Evolutionary conservation across 257 asterid genomes (phyloP).

Genomic region (Anisodus tanguticus): DNA sequence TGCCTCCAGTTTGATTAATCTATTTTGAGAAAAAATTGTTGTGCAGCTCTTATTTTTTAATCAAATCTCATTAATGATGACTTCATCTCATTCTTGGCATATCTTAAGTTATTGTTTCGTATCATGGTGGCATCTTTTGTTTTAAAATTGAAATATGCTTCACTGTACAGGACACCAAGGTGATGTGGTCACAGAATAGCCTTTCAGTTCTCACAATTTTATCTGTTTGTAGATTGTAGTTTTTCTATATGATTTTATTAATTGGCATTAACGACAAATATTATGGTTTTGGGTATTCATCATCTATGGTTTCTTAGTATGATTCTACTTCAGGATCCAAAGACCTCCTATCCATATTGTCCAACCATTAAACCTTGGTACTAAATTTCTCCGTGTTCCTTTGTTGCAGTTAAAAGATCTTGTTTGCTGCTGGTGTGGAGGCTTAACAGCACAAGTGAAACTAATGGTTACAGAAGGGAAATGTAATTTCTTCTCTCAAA

Average conservation of each 20-base stretch:
- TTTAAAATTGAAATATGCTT: conserved; percentile 8
- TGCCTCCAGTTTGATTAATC: background rate
- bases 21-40: background rate
- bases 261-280: background rate
- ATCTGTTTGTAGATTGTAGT: conserved; percentile 8
- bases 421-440: conserved; percentile 29
- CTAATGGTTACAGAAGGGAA: conserved; percentile 34
- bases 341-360: background rate
- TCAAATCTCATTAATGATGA: background rate
- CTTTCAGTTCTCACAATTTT: background rate
- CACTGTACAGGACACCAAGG: background rate
- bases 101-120: background rate
- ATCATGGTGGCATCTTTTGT: background rate
- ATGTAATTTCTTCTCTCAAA: conserved; percentile 30
- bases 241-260: background rate
- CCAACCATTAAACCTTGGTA: background rate
- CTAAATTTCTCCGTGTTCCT: background rate
- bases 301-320: background rate
- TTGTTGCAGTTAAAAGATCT: conserved; percentile 39
- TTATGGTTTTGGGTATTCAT: background rate
- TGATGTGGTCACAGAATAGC: background rate
- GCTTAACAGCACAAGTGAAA: conserved; percentile 38
- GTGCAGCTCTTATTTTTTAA: background rate
- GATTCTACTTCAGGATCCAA: background rate
- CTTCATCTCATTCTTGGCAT: conserved; percentile 5